Conservation (phyloP, 2,329 filamentous ascomycete genomes). For the Microdochium bolleyi region DNA sequence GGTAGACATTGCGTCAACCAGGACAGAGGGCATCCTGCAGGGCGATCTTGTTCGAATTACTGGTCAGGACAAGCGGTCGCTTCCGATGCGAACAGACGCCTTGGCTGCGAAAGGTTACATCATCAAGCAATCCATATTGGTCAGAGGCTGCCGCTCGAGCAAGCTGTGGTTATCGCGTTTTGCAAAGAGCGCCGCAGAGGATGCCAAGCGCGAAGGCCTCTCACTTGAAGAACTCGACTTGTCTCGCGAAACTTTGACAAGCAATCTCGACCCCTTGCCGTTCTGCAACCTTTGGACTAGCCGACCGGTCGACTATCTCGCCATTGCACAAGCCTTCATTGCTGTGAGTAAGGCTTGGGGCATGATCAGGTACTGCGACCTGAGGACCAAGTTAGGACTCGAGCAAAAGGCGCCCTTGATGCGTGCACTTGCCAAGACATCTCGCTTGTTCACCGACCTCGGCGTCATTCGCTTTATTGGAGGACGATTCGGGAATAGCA, state of each 20-base stretch:
- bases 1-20: conserved; percentile 47
- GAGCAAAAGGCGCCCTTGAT: conserved; percentile 48
- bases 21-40: conserved; percentile 49
- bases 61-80: conserved; percentile 55
- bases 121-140: conserved; percentile 50
- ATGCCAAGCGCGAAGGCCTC: conserved; percentile 26
- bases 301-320: conserved; percentile 48
- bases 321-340: conserved; percentile 48
- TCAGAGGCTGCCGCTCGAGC: conserved; percentile 52
- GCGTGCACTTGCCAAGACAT: conserved; percentile 50
- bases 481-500: conserved; percentile 39
- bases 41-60: conserved; percentile 50
- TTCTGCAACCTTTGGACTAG: conserved; percentile 51
- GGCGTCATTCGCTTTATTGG: conserved; percentile 50
- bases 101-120: conserved; percentile 54
- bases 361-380: conserved; percentile 49
- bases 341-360: conserved; percentile 49
- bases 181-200: conserved; percentile 30
- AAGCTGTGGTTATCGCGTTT: conserved; percentile 53
- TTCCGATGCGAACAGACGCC: conserved; percentile 52
- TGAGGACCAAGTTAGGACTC: conserved; percentile 50
- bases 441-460: conserved; percentile 46
- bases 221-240: conserved; percentile 27
- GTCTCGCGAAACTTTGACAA: conserved; percentile 28
- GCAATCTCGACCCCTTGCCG: conserved; percentile 43